Percentiles rank a stretch among this genome's conserved stretches.
Evolutionary conservation across 2,329 filamentous ascomycete species (phyloP).

Genomic region (Verticillium longisporum): DNA sequence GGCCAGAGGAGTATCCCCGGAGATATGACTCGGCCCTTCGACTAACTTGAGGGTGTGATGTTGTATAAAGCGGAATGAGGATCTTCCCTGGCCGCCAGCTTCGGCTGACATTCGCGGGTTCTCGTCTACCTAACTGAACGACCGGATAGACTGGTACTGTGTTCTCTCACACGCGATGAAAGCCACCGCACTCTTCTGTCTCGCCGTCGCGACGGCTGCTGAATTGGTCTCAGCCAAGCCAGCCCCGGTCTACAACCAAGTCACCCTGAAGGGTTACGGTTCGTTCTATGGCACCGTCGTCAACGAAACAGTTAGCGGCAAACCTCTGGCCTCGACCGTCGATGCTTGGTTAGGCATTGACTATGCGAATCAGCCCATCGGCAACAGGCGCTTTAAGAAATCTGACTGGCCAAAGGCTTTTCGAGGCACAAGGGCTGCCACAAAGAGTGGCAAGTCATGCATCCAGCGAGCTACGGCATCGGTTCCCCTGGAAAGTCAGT

Average conservation of each 20-base stretch:
- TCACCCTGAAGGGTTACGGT: slow-evolving; percentile 30
- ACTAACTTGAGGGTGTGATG: no score
- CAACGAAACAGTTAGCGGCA: slow-evolving; percentile 23
- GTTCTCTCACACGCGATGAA: no score
- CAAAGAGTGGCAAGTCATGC: slow-evolving; percentile 32
- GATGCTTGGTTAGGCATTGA: slow-evolving; percentile 42
- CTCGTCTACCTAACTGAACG: no score
- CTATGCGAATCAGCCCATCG: slow-evolving; percentile 33
- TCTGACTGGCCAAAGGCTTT: slow-evolving; percentile 32
- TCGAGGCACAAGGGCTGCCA: slow-evolving; percentile 28
- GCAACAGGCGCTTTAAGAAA: slow-evolving; percentile 30
- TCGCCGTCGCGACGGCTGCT: no score
- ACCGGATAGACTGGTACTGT: no score
- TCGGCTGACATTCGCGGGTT: no score
- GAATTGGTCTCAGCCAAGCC: no score
- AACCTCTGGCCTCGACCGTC: slow-evolving; percentile 17
- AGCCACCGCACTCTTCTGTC: no score
- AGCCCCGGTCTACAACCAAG: slow-evolving; percentile 6
- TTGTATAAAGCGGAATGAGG: no score
- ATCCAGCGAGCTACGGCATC: slow-evolving; percentile 25
- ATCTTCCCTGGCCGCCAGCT: no score
- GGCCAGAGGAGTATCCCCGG: no score
- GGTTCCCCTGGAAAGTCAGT: slow-evolving; percentile 2
- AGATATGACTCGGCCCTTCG: no score
- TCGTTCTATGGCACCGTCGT: slow-evolving; percentile 29